These are phyloP conservation scores for Boletus fagicola DNA, from an alignment of 768 basidiomycete genomes.

Conservation along the genomic window DNA sequence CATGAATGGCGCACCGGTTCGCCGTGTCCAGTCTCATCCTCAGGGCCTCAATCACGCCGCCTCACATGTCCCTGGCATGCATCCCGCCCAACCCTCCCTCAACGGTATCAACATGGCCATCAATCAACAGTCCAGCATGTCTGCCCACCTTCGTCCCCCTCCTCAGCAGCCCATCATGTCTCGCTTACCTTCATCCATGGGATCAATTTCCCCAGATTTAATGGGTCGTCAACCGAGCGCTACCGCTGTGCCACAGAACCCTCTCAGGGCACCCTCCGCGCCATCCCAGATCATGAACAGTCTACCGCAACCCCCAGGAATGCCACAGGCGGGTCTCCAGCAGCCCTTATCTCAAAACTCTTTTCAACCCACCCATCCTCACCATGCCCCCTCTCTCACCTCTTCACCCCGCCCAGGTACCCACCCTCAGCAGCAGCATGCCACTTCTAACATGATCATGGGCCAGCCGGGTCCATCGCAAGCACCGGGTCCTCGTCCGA, in stretches of 20 bases:
- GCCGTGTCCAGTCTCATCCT: conserved; percentile 61
- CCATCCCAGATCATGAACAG: conserved; percentile 50
- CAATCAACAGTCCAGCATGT: conserved; percentile 44
- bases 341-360: conserved; percentile 32
- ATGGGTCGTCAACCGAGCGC: conserved; percentile 42
- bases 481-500: conserved; percentile 33
- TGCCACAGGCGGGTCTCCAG: conserved; percentile 31
- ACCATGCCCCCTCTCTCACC: conserved; percentile 30
- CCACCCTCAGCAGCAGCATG: conserved; percentile 30
- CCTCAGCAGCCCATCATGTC: conserved; percentile 36
- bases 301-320: conserved; percentile 35
- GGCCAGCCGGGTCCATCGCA: conserved; percentile 32
- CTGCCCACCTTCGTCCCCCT: conserved; percentile 35
- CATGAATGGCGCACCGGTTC: conserved; percentile 37
- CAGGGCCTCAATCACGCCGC: conserved; percentile 42
- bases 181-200: conserved; percentile 33
- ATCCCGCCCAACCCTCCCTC: conserved; percentile 35
- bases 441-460: conserved; percentile 31
- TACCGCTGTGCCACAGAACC: conserved; percentile 41
- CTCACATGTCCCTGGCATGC: conserved; percentile 37
- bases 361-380: conserved; percentile 29
- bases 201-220: conserved; percentile 45
- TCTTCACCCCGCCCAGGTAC: conserved; percentile 32
- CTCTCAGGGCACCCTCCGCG: conserved; percentile 43
- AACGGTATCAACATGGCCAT: conserved; percentile 44